Evolutionary conservation across 2,329 filamentous ascomycete genomes (phyloP).

Genomic region (Aspergillus pseudotamarii): DNA sequence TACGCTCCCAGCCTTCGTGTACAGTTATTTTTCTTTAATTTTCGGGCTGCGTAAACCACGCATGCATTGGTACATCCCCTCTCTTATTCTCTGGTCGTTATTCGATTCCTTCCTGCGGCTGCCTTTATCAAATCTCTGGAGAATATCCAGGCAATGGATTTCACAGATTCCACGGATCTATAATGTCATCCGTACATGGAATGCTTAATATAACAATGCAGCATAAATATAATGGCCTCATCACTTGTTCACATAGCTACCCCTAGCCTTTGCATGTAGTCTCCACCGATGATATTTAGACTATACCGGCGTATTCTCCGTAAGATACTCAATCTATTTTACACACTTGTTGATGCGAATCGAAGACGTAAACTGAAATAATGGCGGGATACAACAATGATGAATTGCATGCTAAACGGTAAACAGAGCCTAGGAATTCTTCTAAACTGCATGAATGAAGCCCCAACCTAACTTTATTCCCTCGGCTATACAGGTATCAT

Average conservation of each 20-base stretch:
- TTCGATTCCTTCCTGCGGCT: neutral
- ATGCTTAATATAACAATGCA: neutral
- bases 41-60: neutral
- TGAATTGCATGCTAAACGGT: conserved; percentile 22
- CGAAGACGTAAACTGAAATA: neutral
- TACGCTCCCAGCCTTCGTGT: conserved; percentile 12
- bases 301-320: neutral
- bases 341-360: neutral
- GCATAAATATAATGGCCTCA: neutral
- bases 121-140: neutral
- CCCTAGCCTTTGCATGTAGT: neutral
- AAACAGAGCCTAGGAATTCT: conserved; percentile 21
- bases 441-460: conserved; percentile 21
- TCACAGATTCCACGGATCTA: neutral
- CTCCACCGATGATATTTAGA: neutral
- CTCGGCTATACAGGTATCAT: conserved; percentile 43
- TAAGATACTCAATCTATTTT: neutral
- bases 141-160: neutral
- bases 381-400: conserved; percentile 12
- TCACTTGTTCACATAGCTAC: neutral
- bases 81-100: neutral
- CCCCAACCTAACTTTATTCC: conserved; percentile 19
- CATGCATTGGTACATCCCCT: neutral
- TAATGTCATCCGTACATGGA: neutral
- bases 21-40: neutral